Conservation (phyloP, 2,329 filamentous ascomycete genomes). For the Pyrenophora teres region DNA sequence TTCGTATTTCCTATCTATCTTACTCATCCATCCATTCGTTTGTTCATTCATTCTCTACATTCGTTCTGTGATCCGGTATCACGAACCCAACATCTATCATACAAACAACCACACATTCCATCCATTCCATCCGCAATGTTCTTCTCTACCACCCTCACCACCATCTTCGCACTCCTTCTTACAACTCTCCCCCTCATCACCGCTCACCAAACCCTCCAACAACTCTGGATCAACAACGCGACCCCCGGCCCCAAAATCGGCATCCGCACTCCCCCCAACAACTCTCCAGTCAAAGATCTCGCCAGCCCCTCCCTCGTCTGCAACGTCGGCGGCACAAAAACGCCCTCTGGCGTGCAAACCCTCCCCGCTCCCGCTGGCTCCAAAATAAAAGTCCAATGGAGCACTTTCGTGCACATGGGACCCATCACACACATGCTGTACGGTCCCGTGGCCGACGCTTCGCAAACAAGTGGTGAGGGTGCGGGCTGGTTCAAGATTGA, state of each 20-base stretch:
- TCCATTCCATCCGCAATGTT: constrained; percentile 31
- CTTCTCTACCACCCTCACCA: constrained; percentile 34
- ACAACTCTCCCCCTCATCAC: constrained; percentile 28
- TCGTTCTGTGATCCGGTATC: constrained; percentile 32
- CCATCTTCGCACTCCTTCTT: constrained; percentile 15
- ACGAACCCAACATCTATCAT: not conserved
- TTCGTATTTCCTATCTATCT: constrained; percentile 13
- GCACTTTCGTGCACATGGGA: constrained; percentile 41
- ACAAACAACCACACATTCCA: constrained; percentile 13
- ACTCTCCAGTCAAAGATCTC: constrained; percentile 42
- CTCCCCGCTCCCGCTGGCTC: constrained; percentile 36
- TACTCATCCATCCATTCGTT: constrained; percentile 1
- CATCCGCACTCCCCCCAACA: constrained; percentile 42
- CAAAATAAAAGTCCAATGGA: constrained; percentile 42
- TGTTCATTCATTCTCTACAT: constrained; percentile 18
- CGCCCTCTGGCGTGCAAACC: constrained; percentile 35
- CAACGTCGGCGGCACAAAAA: constrained; percentile 38
- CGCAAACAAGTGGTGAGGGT: constrained; percentile 36
- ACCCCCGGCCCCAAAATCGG: constrained; percentile 39
- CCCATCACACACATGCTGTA: constrained; percentile 45
- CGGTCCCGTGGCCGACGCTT: constrained; percentile 61
- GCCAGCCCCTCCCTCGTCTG: constrained; percentile 42
- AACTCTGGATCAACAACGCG: constrained; percentile 39
- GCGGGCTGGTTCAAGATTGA: constrained; percentile 48
- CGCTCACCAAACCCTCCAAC: constrained; percentile 41